Percentiles rank a stretch among this genome's conserved stretches.
These are phyloP conservation scores for Erythrobasidium yunnanense DNA, from an alignment of 768 basidiomycete species.

Conservation along the genomic window DNA sequence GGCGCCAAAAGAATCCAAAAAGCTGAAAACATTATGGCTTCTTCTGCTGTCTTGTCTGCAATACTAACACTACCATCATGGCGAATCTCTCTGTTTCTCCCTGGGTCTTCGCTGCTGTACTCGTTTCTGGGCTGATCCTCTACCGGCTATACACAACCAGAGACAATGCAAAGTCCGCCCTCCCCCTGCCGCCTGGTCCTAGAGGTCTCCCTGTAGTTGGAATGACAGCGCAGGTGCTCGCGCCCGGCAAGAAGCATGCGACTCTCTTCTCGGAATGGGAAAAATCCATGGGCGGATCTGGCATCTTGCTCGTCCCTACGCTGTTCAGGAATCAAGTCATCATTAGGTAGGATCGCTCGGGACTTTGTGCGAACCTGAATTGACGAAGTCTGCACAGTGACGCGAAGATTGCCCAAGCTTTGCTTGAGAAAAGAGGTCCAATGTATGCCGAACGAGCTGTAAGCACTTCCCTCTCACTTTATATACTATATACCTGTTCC, in stretches of 20 bases:
- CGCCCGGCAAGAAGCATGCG: background rate
- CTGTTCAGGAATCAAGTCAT: slow-evolving; percentile 7
- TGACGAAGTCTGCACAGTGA: background rate
- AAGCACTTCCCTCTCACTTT: background rate
- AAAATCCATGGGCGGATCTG: background rate
- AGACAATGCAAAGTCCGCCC: background rate
- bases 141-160: too few species aligned
- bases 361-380: background rate
- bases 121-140: too few species aligned
- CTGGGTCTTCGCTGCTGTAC: too few species aligned
- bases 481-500: background rate
- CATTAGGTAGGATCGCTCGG: background rate
- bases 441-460: background rate
- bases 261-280: slow-evolving; percentile 3
- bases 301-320: background rate
- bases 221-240: background rate
- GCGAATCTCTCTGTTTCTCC: too few species aligned
- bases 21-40: too few species aligned
- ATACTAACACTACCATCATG: too few species aligned
- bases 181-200: slow-evolving; percentile 14
- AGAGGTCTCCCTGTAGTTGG: slow-evolving; percentile 12
- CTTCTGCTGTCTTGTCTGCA: too few species aligned
- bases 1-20: too few species aligned
- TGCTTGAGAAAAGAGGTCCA: slow-evolving; percentile 1
- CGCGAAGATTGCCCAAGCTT: slow-evolving; percentile 1